Percentiles rank a stretch among this genome's conserved stretches.
Conservation (phyloP, 2,329 filamentous ascomycete genomes). For the Microdochium bolleyi region DNA sequence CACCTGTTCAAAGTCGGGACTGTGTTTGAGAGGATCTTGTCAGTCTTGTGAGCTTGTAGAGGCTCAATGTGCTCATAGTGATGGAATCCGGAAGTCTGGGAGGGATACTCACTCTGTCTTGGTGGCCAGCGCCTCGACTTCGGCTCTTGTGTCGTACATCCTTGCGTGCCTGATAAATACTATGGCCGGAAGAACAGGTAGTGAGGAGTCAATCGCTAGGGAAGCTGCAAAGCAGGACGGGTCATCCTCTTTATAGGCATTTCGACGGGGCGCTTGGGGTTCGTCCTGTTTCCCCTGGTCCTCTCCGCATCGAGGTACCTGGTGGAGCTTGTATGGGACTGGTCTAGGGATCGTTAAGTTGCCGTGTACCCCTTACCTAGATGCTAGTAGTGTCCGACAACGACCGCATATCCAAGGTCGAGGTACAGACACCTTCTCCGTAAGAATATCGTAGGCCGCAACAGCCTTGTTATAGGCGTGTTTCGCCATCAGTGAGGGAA, state of each 20-base stretch:
- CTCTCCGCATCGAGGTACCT: not conserved
- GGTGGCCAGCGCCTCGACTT: not conserved
- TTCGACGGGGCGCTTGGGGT: not conserved
- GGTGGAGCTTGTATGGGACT: not conserved
- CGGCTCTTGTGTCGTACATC: not conserved
- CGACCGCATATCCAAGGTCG: not conserved
- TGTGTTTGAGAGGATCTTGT: not conserved
- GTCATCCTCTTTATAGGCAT: not conserved
- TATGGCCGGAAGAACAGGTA: not conserved
- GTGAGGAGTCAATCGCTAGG: not conserved
- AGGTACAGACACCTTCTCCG: not conserved
- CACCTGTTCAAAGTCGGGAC: not conserved
- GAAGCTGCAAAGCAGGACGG: not conserved
- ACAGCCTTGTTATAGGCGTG: not conserved
- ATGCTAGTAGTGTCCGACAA: not conserved
- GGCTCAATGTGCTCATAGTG: not conserved
- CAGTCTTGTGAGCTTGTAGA: not conserved
- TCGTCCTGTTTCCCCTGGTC: not conserved
- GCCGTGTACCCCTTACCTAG: not conserved
- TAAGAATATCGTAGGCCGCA: not conserved
- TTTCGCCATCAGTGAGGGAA: not conserved
- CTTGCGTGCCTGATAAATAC: not conserved
- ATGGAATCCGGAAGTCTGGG: not conserved
- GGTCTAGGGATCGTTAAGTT: not conserved
- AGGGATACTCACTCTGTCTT: not conserved